Percentiles rank a stretch among this genome's conserved stretches.
Evolutionary conservation across 2,329 filamentous ascomycete genomes (phyloP).

Genomic region (Trichoderma citrinoviride): DNA sequence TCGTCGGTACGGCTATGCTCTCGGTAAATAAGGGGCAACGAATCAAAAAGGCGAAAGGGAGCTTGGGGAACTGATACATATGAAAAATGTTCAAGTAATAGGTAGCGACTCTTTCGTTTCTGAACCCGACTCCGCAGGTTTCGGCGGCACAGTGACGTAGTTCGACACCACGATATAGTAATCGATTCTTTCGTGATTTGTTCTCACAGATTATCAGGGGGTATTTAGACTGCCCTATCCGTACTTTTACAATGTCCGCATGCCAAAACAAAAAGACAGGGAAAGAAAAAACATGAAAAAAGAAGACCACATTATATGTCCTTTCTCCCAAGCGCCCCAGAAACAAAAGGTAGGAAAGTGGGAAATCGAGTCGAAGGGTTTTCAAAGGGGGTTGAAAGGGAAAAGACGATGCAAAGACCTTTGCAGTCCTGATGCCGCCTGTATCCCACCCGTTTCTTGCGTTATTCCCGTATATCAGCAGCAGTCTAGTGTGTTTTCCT

Average conservation of each 20-base stretch:
- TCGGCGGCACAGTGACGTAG: not conserved
- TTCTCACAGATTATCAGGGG: slow-evolving; percentile 25
- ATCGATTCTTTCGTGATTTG: slow-evolving; percentile 7
- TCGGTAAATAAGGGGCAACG: not conserved
- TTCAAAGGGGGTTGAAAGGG: not conserved
- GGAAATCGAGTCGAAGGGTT: not conserved
- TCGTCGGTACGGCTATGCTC: not conserved
- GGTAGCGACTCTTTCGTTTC: no score
- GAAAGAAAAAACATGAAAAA: not conserved
- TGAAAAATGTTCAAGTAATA: not conserved
- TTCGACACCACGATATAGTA: not conserved
- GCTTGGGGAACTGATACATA: not conserved
- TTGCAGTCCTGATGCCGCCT: slow-evolving; percentile 16
- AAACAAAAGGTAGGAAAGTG: slow-evolving; percentile 14
- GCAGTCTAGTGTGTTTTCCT: slow-evolving; percentile 3
- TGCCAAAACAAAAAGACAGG: not conserved
- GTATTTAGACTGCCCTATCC: slow-evolving; percentile 22
- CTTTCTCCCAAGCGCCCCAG: slow-evolving; percentile 32
- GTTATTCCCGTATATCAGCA: slow-evolving; percentile 8
- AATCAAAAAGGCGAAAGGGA: not conserved
- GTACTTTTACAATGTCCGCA: slow-evolving; percentile 21
- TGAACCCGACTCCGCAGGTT: not conserved
- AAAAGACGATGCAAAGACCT: slow-evolving; percentile 9
- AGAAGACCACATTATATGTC: slow-evolving; percentile 11
- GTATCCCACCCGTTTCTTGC: slow-evolving; percentile 22